Percentiles rank a stretch among this genome's conserved stretches.
phyloP scores from a whole-genome alignment of 1,284 basidiomycete genomes.

The Blastosporella zonata region DNA sequence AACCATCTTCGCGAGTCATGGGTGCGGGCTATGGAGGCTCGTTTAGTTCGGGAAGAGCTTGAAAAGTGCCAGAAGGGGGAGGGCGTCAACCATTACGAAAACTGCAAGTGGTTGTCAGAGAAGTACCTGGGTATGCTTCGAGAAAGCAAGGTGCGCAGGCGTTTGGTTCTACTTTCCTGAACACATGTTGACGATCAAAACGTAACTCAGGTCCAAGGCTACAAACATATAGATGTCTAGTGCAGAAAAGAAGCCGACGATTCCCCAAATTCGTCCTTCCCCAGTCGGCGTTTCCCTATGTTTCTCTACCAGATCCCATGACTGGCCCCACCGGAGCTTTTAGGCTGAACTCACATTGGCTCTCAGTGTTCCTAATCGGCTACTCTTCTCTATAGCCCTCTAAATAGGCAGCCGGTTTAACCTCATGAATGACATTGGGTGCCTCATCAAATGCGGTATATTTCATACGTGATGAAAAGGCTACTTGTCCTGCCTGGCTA shows the following conservation, averaged over 20 bases:
- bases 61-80: slow-evolving; percentile 90
- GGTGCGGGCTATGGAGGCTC: slow-evolving; percentile 92
- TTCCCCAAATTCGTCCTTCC: background rate
- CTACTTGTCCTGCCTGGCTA: background rate
- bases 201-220: slow-evolving; percentile 36
- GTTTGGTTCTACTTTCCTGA: background rate
- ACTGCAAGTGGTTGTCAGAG: slow-evolving; percentile 85
- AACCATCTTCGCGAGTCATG: slow-evolving; percentile 87
- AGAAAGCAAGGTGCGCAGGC: slow-evolving; percentile 74
- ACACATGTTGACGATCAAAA: background rate
- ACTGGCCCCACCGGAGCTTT: background rate
- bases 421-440: background rate
- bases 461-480: background rate
- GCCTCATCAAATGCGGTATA: background rate
- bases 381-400: background rate
- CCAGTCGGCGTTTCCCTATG: background rate
- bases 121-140: slow-evolving; percentile 82
- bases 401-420: background rate
- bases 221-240: slow-evolving; percentile 39
- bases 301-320: background rate
- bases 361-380: background rate
- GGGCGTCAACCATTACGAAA: slow-evolving; percentile 89
- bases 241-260: background rate
- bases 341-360: background rate
- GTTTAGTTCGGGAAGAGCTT: slow-evolving; percentile 87